phyloP scores from a whole-genome alignment of 2,329 filamentous ascomycete genomes.

The Ilyonectria robusta region DNA sequence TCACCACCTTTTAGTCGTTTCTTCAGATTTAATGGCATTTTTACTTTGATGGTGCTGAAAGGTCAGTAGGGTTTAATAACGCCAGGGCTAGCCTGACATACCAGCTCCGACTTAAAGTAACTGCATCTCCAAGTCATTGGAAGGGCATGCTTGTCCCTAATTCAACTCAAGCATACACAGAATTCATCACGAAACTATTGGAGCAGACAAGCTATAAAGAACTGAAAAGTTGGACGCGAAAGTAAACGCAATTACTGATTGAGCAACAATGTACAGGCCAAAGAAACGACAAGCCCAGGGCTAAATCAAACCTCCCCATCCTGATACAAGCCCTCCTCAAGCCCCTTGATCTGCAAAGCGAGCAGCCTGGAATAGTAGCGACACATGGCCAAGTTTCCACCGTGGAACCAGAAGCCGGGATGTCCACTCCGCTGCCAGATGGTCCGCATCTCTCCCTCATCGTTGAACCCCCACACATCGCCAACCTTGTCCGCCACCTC shows the following conservation, averaged over 20 bases:
- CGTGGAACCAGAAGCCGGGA: conserved; percentile 76
- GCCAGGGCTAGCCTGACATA: no score
- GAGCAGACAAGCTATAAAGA: no score
- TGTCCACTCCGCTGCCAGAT: conserved; percentile 74
- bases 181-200: no score
- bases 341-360: conserved; percentile 67
- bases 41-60: no score
- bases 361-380: conserved; percentile 71
- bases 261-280: not conserved
- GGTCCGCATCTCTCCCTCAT: conserved; percentile 68
- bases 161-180: no score
- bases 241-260: not conserved
- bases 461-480: conserved; percentile 75
- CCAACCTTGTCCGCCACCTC: conserved; percentile 69
- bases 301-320: conserved; percentile 47
- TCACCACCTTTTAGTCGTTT: no score
- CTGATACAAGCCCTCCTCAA: conserved; percentile 55
- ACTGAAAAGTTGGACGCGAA: no score
- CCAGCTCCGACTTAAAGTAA: no score
- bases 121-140: no score
- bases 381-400: conserved; percentile 74
- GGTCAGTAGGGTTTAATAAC: no score
- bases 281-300: not conserved
- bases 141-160: no score
- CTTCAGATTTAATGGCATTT: no score